A percentile compares a stretch with the other conserved stretches of the same genome.
Conservation (phyloP, 2,329 filamentous ascomycete genomes). For the Tolypocladium nubicola region DNA sequence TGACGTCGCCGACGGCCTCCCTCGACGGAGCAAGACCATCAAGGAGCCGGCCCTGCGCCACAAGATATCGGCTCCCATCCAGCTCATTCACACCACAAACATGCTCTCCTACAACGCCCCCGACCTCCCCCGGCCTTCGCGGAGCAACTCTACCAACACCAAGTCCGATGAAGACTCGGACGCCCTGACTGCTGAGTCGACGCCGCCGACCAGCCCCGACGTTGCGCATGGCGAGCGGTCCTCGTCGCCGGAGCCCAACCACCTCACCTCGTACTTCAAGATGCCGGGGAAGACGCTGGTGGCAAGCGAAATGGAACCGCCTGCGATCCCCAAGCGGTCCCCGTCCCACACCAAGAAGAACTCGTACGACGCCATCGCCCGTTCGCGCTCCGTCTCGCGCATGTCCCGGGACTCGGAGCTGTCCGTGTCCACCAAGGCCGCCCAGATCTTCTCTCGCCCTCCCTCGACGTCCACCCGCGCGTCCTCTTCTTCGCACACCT, state of each 20-base stretch:
- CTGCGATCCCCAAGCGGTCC: conserved; percentile 62
- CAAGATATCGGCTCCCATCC: conserved; percentile 80
- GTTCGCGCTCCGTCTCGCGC: conserved; percentile 50
- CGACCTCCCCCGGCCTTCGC: conserved; percentile 52
- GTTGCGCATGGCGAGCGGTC: conserved; percentile 44
- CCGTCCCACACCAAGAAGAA: conserved; percentile 84
- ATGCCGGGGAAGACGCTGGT: conserved; percentile 35
- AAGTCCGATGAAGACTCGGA: conserved; percentile 67
- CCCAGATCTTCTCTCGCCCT: conserved; percentile 45
- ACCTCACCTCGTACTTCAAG: conserved; percentile 56
- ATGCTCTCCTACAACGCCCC: conserved; percentile 93
- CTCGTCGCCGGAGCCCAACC: conserved; percentile 51
- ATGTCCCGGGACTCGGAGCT: conserved; percentile 43
- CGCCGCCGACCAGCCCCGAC: conserved; percentile 60
- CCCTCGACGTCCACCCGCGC: conserved; percentile 45
- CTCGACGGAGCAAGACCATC: conserved; percentile 40
- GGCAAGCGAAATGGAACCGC: conserved; percentile 25
- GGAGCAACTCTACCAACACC: conserved; percentile 39
- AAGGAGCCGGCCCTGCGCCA: conserved; percentile 41
- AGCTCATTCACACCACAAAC: conserved; percentile 89
- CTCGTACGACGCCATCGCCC: conserved; percentile 61
- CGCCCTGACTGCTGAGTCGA: conserved; percentile 41
- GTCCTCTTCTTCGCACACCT: conserved; percentile 32
- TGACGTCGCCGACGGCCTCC: conserved; percentile 31
- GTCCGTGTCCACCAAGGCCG: conserved; percentile 45